Base-by-base conservation (phyloP, 495 filamentous ascomycete genomes). In the Aspergillus conjunctus region DNA sequence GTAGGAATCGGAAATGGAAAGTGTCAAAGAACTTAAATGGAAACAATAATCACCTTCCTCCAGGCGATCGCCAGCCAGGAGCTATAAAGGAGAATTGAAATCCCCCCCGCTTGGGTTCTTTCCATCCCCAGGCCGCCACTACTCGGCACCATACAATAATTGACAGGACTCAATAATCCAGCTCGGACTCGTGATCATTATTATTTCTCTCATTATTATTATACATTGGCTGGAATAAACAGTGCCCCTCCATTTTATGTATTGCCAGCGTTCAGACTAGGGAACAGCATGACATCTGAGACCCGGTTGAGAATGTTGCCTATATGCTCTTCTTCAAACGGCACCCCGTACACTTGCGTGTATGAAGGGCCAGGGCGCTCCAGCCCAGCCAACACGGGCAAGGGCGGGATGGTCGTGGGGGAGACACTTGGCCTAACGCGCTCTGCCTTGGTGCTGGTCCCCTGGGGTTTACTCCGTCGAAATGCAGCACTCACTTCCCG, bases 271-370 rank as follows among this genome's bases (percentile, higher is more conserved):
- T 63, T 68, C 70, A 74, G 72, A n/a, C 56, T 73, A 10, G 76
- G 76, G 48, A 79, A 79, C 44, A 76, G 54, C 76, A 79, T 79
- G 30, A 77, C 76, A 31, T 77, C 71, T 46, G 76, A 76, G 11
- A 79, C 76, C 17, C 66, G 62, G 56, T 66, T 66, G n/a, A 68
- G 58, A 54, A 68, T 68, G 32, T 62, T 58, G 41, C 51, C 63
- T 43, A 68, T 63, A 37, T 66, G 60, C 12, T 60, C 60, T 20
- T 64, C 61, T 15, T 62, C 58, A 5, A 52, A 30, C 4, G 43
- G 17, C 8, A 51, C 34, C 14, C 60, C 52, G 49, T 66, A 64
- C 21, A 34, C 26, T 11, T 46, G 54, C 51, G 67, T 7, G 22
- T 56, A 66, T 14, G 67, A 12, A 26, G 68, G 57, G 9, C 66